Evolutionary conservation across 257 asterid genomes (phyloP).

Genomic region (Misopates orontium): DNA sequence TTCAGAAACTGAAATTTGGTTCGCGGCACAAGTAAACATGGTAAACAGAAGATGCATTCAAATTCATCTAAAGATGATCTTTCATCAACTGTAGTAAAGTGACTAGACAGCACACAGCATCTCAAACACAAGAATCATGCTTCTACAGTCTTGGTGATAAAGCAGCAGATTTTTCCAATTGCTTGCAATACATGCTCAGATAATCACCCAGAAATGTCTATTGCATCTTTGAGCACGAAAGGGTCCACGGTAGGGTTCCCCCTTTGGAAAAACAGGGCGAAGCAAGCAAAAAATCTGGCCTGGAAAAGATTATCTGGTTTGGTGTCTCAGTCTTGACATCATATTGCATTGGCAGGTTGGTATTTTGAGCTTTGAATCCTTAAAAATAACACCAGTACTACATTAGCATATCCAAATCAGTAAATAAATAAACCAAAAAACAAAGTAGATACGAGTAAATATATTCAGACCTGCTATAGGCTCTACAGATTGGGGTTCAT

Average conservation of each 20-base stretch:
- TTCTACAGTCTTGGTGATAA: not conserved
- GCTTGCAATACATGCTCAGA: conserved; percentile 34
- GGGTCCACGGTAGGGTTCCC: conserved; percentile 16
- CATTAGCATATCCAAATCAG: conserved; percentile 18
- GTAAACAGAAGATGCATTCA: conserved; percentile 15
- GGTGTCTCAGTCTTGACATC: conserved; percentile 29
- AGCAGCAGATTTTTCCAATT: conserved; percentile 26
- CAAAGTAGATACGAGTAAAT: not conserved
- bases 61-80: not conserved
- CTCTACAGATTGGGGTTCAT: conserved; percentile 45
- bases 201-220: conserved; percentile 41
- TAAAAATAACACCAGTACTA: conserved; percentile 24
- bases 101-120: conserved; percentile 15
- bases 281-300: conserved; percentile 40
- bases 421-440: not conserved
- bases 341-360: conserved; percentile 34
- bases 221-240: conserved; percentile 33
- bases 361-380: conserved; percentile 50
- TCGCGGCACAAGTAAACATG: conserved; percentile 15
- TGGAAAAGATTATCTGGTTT: conserved; percentile 30
- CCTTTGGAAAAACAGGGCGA: conserved; percentile 27
- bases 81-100: conserved; percentile 1
- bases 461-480: conserved; percentile 43
- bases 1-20: not conserved
- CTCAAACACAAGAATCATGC: conserved; percentile 27